Evolutionary conservation across 371 early-diverging fungal genomes (phyloP), one percentile per base, ranked within the genome.

Genomic region (Mucor indicus): DNA sequence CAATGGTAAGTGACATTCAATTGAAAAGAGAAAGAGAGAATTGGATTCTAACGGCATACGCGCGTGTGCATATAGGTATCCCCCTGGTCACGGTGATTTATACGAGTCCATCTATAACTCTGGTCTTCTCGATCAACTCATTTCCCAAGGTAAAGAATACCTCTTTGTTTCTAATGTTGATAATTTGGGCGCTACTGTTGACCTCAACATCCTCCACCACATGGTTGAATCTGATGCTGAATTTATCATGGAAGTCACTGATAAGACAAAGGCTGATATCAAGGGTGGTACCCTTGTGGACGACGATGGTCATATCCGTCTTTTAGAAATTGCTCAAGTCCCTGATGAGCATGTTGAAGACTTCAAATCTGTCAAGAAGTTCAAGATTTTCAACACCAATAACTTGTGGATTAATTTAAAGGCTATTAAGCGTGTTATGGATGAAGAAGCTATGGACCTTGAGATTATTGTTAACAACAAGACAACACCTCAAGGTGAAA

Each of bases 321-420:
- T 99, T 27, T 83, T 99, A 33, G 99, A 99, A 79, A 96, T 99
- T 64, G 99, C 99, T 16, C 98, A 99, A 71, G 99, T 99, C 6
- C 98, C 99, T n/a, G 70, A 83, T 37, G 92, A 92, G 55, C 91
- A 96, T 58, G 92, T 96, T 19, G 95, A 95, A 57, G 99, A 99
- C 60, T 99, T 99, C 78, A 99, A 98, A 68, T 93, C 94, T 50
- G 86, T 99, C 71, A 96, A 97, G 69, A 99, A 99, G 80, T 99
- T 99, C 81, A 95, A 97, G 84, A 99, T 99, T 62, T 99, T 99
- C 84, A 99, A 99, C 85, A 99, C 99, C 52, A 99, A 99, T 84
- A 98, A 98, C 77, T 63, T 98, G 63, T 99, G 99, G 99, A 89
- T 99, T 57, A 89, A 85, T 60, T 72, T 98, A 53, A 90, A 88